A percentile compares a stretch with the other conserved stretches of the same genome.
phyloP scores from a whole-genome alignment of 1,284 basidiomycete species.

The Hemileia vastatrix region DNA sequence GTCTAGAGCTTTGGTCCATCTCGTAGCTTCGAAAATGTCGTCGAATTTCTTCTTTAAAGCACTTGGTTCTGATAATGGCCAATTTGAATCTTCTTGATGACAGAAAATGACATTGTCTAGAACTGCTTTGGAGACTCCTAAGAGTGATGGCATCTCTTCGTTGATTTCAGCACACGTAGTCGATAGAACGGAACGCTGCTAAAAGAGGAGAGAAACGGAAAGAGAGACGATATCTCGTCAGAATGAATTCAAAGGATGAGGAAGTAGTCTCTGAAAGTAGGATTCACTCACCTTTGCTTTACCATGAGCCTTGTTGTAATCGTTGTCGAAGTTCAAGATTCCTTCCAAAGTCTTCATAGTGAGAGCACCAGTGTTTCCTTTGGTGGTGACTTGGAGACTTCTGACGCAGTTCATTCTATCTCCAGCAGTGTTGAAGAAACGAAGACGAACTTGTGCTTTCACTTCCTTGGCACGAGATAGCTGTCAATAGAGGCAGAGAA shows the following conservation, averaged over 20 bases:
- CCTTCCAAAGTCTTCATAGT: slow-evolving; percentile 97
- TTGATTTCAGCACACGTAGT: slow-evolving; percentile 96
- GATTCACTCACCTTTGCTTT: slow-evolving; percentile 50
- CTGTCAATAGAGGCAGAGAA: slow-evolving; percentile 37
- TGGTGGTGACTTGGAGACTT: slow-evolving; percentile 82
- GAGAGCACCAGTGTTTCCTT: slow-evolving; percentile 70
- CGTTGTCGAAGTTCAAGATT: slow-evolving; percentile 66
- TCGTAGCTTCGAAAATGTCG: slow-evolving; percentile 97
- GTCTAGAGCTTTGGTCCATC: slow-evolving; percentile 92
- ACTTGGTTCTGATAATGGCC: slow-evolving; percentile 85
- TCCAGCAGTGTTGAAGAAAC: slow-evolving; percentile 80
- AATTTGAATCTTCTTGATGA: slow-evolving; percentile 97
- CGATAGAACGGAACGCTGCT: slow-evolving; percentile 74
- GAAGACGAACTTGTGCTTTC: slow-evolving; percentile 90
- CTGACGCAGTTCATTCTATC: slow-evolving; percentile 83
- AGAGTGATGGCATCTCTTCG: slow-evolving; percentile 73
- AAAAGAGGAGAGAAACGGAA: no score
- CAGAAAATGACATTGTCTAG: slow-evolving; percentile 99
- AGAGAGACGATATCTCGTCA: not conserved
- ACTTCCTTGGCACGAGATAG: slow-evolving; percentile 98
- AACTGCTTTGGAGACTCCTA: slow-evolving; percentile 91
- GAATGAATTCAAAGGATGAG: not conserved
- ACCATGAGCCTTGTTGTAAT: slow-evolving; percentile 57
- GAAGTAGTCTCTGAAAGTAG: not conserved
- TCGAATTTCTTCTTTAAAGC: slow-evolving; percentile 96